A percentile compares a stretch with the other conserved stretches of the same genome.
Conservation (phyloP, 345 rosid species). For the Populus euphratica region DNA sequence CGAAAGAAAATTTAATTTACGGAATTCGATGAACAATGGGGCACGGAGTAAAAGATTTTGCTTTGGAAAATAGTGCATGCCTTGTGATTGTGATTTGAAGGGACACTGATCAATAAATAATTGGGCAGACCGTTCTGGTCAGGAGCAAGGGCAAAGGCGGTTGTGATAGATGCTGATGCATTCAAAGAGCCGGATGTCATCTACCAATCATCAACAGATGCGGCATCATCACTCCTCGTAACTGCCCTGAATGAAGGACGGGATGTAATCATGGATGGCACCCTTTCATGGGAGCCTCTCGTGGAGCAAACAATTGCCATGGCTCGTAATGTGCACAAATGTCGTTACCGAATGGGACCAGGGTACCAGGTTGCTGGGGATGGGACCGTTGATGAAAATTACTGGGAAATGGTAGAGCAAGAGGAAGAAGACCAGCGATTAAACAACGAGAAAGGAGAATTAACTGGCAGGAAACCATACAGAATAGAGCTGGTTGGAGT, state of each 20-base stretch:
- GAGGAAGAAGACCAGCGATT: slow-evolving; percentile 36
- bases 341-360: slow-evolving; percentile 75
- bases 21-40: no score
- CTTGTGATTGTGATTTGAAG: no score
- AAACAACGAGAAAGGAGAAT: slow-evolving; percentile 23
- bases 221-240: slow-evolving; percentile 85
- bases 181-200: slow-evolving; percentile 93
- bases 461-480: slow-evolving; percentile 65
- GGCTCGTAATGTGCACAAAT: slow-evolving; percentile 84
- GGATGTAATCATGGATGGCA: slow-evolving; percentile 94
- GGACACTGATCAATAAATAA: background rate
- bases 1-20: no score
- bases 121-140: slow-evolving; percentile 74
- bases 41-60: no score
- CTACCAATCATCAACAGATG: slow-evolving; percentile 87
- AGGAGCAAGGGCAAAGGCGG: slow-evolving; percentile 68
- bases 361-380: slow-evolving; percentile 63
- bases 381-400: slow-evolving; percentile 63
- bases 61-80: background rate
- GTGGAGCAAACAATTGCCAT: slow-evolving; percentile 83
- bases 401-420: slow-evolving; percentile 73
- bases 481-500: slow-evolving; percentile 94
- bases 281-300: slow-evolving; percentile 86
- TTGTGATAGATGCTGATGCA: slow-evolving; percentile 90
- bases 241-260: slow-evolving; percentile 90